Percentiles rank a stretch among this genome's conserved stretches.
Conservation (phyloP, 805 yeast species). For the Yarrowia hollandica region DNA sequence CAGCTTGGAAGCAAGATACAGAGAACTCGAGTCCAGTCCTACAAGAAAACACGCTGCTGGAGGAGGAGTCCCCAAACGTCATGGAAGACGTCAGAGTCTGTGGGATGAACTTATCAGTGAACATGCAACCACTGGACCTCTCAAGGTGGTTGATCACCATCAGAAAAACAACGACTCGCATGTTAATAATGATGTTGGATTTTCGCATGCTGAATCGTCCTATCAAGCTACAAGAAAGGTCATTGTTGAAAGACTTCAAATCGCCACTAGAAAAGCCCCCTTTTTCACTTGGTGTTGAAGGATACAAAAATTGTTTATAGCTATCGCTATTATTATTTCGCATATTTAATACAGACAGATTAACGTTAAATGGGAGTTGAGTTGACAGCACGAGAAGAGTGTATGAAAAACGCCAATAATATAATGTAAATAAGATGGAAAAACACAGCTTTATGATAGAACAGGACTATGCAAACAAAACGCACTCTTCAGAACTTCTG, state of each 20-base stretch:
- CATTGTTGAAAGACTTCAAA: conserved; percentile 60
- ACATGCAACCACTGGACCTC: conserved; percentile 10
- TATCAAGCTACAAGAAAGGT: conserved; percentile 47
- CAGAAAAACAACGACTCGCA: conserved; percentile 7
- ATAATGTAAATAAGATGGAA: too few species aligned
- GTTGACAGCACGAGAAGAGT: too few species aligned
- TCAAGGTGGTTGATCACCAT: background rate
- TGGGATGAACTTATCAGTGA: conserved; percentile 32
- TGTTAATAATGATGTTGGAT: conserved; percentile 36
- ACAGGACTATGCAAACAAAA: too few species aligned
- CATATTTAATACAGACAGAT: background rate
- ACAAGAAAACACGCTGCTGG: background rate
- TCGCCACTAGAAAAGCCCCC: conserved; percentile 57
- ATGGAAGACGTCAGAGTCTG: conserved; percentile 27
- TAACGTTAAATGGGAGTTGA: background rate
- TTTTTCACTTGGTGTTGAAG: conserved; percentile 65
- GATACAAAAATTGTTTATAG: too few species aligned
- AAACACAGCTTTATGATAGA: too few species aligned
- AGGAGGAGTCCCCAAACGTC: background rate
- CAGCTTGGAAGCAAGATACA: conserved; percentile 3
- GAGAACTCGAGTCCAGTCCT: background rate
- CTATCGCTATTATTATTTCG: too few species aligned
- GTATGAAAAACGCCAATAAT: too few species aligned
- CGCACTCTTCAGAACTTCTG: too few species aligned
- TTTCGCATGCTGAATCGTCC: conserved; percentile 34